These are phyloP conservation scores for Stagonosporopsis tanaceti DNA, from an alignment of 2,329 filamentous ascomycete species.

Conservation along the genomic window DNA sequence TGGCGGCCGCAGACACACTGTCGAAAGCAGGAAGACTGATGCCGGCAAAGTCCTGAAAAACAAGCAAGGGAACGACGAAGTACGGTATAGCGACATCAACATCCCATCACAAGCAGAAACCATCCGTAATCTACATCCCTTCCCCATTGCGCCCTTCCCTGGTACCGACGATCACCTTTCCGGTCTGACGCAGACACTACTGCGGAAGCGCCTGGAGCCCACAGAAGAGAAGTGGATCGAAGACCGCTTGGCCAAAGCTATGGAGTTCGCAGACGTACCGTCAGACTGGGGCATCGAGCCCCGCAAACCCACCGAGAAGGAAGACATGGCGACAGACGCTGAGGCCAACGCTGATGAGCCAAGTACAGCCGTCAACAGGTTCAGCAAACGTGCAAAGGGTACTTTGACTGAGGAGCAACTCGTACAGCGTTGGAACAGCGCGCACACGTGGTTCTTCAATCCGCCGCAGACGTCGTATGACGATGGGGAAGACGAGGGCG, in stretches of 20 bases:
- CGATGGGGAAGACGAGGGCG: constrained; percentile 20
- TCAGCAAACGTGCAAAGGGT: constrained; percentile 28
- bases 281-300: constrained; percentile 40
- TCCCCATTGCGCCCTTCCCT: constrained; percentile 36
- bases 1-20: constrained; percentile 29
- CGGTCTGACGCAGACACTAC: constrained; percentile 31
- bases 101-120: constrained; percentile 21
- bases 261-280: constrained; percentile 41
- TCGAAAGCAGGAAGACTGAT: constrained; percentile 24
- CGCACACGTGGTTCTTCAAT: constrained; percentile 32
- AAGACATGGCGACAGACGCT: constrained; percentile 24
- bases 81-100: constrained; percentile 12
- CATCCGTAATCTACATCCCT: constrained; percentile 32
- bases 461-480: constrained; percentile 13
- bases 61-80: constrained; percentile 3
- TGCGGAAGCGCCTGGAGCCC: constrained; percentile 38
- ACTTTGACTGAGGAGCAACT: constrained; percentile 32
- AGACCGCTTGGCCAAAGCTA: constrained; percentile 37
- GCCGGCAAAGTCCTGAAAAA: constrained; percentile 20
- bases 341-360: constrained; percentile 17
- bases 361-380: constrained; percentile 18
- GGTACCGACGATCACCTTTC: constrained; percentile 28
- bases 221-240: constrained; percentile 42
- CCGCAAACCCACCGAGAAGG: constrained; percentile 22
- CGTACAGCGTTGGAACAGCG: constrained; percentile 30